These are phyloP conservation scores for Sinapis alba DNA, from an alignment of 441 rosid species.

Conservation along the genomic window DNA sequence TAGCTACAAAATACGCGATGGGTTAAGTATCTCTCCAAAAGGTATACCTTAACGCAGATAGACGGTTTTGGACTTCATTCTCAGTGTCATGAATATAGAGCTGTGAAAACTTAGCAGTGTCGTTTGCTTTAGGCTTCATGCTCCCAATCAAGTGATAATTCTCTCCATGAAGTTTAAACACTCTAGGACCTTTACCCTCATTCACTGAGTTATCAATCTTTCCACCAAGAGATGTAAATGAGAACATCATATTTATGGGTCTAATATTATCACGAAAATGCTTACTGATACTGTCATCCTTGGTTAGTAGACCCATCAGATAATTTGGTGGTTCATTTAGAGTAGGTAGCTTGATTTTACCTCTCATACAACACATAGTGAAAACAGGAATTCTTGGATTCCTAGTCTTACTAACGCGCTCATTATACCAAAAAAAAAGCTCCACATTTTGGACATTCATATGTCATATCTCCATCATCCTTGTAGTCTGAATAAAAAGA, in stretches of 20 bases:
- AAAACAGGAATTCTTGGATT: neutral
- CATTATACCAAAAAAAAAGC: neutral
- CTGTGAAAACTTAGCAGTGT: neutral
- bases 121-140: neutral
- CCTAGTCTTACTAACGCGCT: neutral
- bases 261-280: neutral
- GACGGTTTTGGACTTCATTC: neutral
- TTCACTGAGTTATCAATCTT: neutral
- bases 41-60: neutral
- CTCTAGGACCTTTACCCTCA: neutral
- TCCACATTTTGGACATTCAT: neutral
- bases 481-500: neutral
- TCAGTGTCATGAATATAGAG: neutral
- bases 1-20: no score
- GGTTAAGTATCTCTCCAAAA: no score
- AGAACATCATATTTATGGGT: neutral
- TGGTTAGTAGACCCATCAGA: neutral
- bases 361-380: neutral
- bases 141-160: neutral
- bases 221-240: neutral
- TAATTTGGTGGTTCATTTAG: neutral
- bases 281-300: neutral
- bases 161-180: neutral
- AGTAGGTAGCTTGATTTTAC: neutral
- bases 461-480: neutral